A percentile compares a stretch with the other conserved stretches of the same genome.
phyloP scores from a whole-genome alignment of 108 stramenopile species.

The Cyclotella distinguenda region DNA sequence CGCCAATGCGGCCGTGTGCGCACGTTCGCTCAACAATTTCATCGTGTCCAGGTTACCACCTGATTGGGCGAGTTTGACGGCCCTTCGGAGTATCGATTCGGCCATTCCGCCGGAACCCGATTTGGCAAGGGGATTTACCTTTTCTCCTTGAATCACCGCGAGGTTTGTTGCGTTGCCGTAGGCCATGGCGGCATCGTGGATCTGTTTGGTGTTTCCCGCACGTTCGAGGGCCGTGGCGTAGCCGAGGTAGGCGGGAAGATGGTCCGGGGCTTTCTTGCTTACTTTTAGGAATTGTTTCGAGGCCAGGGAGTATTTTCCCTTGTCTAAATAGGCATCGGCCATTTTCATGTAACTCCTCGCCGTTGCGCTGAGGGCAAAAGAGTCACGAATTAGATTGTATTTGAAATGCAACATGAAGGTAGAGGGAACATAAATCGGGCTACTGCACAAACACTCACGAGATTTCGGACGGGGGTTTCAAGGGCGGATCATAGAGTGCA shows the following conservation, averaged over 20 bases:
- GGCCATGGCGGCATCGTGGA: constrained; percentile 34
- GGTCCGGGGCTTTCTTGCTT: constrained; percentile 46
- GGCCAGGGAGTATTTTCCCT: constrained; percentile 41
- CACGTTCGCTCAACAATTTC: constrained; percentile 23
- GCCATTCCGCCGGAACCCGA: constrained; percentile 46
- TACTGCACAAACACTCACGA: constrained; percentile 24
- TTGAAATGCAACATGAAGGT: neutral
- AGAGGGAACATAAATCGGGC: neutral
- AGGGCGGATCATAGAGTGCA: constrained; percentile 19
- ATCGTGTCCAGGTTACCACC: constrained; percentile 27
- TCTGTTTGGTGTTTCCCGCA: constrained; percentile 41
- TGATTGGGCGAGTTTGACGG: constrained; percentile 37
- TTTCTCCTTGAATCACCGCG: constrained; percentile 43
- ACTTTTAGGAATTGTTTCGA: constrained; percentile 61
- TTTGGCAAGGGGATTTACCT: constrained; percentile 33
- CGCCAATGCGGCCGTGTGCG: constrained; percentile 44
- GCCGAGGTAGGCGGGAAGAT: constrained; percentile 50
- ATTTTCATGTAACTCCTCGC: constrained; percentile 59
- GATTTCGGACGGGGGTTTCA: constrained; percentile 22
- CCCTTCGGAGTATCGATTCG: constrained; percentile 47
- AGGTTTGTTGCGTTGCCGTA: constrained; percentile 50
- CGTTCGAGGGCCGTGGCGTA: constrained; percentile 56
- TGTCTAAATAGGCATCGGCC: constrained; percentile 55
- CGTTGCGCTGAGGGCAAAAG: constrained; percentile 14
- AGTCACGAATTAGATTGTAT: constrained; percentile 6